Evolutionary conservation across 2,329 filamentous ascomycete species (phyloP).

Genomic region (Volutella citrinella): DNA sequence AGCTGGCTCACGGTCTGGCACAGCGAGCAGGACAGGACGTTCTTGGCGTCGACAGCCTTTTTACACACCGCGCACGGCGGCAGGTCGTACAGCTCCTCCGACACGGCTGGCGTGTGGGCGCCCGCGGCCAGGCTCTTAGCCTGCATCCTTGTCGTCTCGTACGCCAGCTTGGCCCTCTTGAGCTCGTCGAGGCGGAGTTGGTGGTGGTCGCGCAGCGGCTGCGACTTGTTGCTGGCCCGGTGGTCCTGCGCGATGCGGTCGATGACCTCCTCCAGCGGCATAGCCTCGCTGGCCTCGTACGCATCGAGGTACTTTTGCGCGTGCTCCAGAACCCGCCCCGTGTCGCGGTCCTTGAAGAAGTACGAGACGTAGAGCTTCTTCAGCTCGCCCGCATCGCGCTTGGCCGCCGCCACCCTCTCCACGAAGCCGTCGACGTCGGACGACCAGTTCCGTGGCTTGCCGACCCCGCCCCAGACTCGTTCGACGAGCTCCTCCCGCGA

Average conservation of each 20-base stretch:
- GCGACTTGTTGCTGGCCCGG: slow-evolving; percentile 26
- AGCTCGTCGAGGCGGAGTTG: slow-evolving; percentile 43
- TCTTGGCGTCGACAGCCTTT: slow-evolving; percentile 29
- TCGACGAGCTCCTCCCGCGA: slow-evolving; percentile 35
- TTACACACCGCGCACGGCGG: slow-evolving; percentile 40
- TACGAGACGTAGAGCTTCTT: slow-evolving; percentile 38
- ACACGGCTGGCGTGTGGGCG: slow-evolving; percentile 25
- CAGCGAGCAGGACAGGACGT: slow-evolving; percentile 41
- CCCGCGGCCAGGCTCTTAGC: slow-evolving; percentile 33
- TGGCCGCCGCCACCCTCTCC: slow-evolving; percentile 29
- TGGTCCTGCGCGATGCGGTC: slow-evolving; percentile 31
- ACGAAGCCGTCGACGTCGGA: slow-evolving; percentile 32
- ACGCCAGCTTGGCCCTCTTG: slow-evolving; percentile 45
- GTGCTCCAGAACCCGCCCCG: slow-evolving; percentile 29
- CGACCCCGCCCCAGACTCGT: slow-evolving; percentile 35
- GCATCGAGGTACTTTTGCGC: slow-evolving; percentile 40
- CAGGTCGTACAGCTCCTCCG: slow-evolving; percentile 34
- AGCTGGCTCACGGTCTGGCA: slow-evolving; percentile 43
- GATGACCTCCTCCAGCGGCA: slow-evolving; percentile 32
- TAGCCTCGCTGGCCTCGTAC: slow-evolving; percentile 24
- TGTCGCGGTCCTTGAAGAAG: slow-evolving; percentile 38
- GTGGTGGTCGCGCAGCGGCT: slow-evolving; percentile 37
- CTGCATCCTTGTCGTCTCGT: slow-evolving; percentile 42
- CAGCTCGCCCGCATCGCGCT: slow-evolving; percentile 29
- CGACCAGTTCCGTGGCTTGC: slow-evolving; percentile 31